Conservation (phyloP, 2,329 filamentous ascomycete species). For the Nemania abortiva region DNA sequence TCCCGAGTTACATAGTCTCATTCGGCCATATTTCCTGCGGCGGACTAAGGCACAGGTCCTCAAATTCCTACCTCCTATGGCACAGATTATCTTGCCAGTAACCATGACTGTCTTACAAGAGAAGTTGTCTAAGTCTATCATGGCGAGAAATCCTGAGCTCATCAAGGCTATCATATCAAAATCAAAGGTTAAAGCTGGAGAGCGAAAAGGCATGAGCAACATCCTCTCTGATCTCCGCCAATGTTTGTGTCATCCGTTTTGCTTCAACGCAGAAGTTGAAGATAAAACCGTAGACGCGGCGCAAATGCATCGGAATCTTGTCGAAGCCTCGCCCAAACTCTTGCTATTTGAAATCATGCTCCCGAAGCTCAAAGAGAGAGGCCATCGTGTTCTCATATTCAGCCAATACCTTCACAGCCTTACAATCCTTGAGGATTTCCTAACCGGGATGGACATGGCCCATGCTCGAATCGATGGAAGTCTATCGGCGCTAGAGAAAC, state of each 20-base stretch:
- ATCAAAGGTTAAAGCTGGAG: conserved; percentile 73
- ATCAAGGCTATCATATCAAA: conserved; percentile 87
- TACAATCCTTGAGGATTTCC: conserved; percentile 91
- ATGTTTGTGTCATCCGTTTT: conserved; percentile 94
- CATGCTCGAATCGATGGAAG: conserved; percentile 89
- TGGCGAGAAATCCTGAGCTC: conserved; percentile 89
- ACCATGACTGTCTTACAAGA: conserved; percentile 95
- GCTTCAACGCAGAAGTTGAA: conserved; percentile 92
- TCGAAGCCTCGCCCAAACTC: conserved; percentile 93
- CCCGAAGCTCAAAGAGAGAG: conserved; percentile 84
- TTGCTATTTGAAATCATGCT: conserved; percentile 86
- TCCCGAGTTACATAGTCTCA: conserved; percentile 82
- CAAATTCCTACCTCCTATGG: conserved; percentile 91
- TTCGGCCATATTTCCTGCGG: conserved; percentile 76
- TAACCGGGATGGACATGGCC: conserved; percentile 77
- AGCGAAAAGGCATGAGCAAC: conserved; percentile 88
- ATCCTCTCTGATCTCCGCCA: conserved; percentile 96
- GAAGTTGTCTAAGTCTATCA: conserved; percentile 92
- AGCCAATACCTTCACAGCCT: conserved; percentile 94
- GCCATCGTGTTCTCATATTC: conserved; percentile 93
- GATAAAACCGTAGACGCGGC: conserved; percentile 73
- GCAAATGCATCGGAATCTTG: conserved; percentile 80
- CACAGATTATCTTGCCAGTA: conserved; percentile 95
- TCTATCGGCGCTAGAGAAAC: conserved; percentile 85
- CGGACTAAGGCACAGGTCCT: conserved; percentile 92